Percentiles rank a stretch among this genome's conserved stretches.
Evolutionary conservation across 805 yeast genomes (phyloP).

Genomic region (Schizosaccharomyces pombe): DNA sequence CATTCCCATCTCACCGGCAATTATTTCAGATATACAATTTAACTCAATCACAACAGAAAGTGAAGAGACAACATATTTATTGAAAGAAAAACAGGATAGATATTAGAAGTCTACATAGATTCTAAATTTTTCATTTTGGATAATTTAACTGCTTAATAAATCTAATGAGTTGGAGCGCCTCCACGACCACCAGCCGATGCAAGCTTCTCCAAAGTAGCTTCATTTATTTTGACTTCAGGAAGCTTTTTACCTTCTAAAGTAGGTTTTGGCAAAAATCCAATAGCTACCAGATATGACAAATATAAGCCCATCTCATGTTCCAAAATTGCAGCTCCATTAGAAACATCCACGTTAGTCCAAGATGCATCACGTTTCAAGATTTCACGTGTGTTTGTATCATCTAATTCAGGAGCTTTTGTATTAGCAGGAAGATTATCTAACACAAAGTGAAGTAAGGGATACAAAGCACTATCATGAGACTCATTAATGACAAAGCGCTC

Average conservation of each 20-base stretch:
- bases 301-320: slow-evolving; percentile 44
- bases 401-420: slow-evolving; percentile 88
- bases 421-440: slow-evolving; percentile 74
- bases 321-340: slow-evolving; percentile 58
- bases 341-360: slow-evolving; percentile 43
- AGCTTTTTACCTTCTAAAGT: slow-evolving; percentile 21
- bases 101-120: too few species aligned
- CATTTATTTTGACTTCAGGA: slow-evolving; percentile 33
- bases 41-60: background rate
- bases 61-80: background rate
- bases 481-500: slow-evolving; percentile 58
- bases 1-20: background rate
- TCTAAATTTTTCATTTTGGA: too few species aligned
- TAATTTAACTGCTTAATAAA: too few species aligned
- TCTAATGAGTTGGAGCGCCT: background rate
- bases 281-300: slow-evolving; percentile 52
- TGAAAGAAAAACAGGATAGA: too few species aligned
- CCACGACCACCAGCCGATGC: slow-evolving; percentile 20
- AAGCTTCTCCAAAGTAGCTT: slow-evolving; percentile 17
- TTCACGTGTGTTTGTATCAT: slow-evolving; percentile 59
- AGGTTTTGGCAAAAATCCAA: slow-evolving; percentile 60
- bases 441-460: slow-evolving; percentile 83
- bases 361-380: slow-evolving; percentile 37
- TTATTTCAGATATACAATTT: background rate
- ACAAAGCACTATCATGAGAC: slow-evolving; percentile 56